Evolutionary conservation across 352 stramenopile species (phyloP).

Genomic region (Plasmopara viticola): DNA sequence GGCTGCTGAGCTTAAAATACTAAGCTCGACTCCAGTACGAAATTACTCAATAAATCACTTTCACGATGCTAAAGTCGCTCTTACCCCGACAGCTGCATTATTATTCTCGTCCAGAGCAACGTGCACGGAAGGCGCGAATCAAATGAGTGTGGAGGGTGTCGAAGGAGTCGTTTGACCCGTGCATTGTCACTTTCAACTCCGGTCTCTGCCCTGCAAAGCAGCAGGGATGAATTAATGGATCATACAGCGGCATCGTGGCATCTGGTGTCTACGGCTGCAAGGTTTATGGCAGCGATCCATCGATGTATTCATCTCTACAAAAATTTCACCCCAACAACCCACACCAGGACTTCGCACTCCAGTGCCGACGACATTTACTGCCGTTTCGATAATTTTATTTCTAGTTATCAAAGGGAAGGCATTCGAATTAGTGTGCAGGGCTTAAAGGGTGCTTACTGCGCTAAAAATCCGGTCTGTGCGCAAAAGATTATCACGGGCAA

Average conservation of each 20-base stretch:
- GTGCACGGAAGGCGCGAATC: conserved; percentile 14
- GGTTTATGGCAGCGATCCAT: conserved; percentile 5
- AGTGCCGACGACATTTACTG: conserved; percentile 1
- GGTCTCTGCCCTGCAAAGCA: conserved; percentile 21
- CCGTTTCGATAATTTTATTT: conserved; percentile 6
- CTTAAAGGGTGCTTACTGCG: conserved; percentile 37
- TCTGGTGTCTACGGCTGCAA: conserved; percentile 36
- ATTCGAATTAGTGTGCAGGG: conserved; percentile 31
- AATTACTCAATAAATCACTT: background rate
- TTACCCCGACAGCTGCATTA: conserved; percentile 13
- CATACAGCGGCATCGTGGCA: conserved; percentile 30
- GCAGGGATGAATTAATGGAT: conserved; percentile 23
- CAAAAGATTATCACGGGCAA: conserved; percentile 24
- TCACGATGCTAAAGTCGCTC: conserved; percentile 27
- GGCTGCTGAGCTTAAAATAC: background rate
- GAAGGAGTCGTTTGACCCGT: conserved; percentile 25
- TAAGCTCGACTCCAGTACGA: conserved; percentile 5
- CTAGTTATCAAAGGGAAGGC: conserved; percentile 7
- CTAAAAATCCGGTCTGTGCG: conserved; percentile 28
- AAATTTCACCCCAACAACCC: background rate
- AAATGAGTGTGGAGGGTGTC: conserved; percentile 33
- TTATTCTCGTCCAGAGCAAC: conserved; percentile 10
- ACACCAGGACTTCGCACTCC: background rate
- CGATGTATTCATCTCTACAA: conserved; percentile 1
- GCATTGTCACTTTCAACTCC: conserved; percentile 21